Conservation (phyloP, 208 protist genomes). For the Leishmania tropica region DNA sequence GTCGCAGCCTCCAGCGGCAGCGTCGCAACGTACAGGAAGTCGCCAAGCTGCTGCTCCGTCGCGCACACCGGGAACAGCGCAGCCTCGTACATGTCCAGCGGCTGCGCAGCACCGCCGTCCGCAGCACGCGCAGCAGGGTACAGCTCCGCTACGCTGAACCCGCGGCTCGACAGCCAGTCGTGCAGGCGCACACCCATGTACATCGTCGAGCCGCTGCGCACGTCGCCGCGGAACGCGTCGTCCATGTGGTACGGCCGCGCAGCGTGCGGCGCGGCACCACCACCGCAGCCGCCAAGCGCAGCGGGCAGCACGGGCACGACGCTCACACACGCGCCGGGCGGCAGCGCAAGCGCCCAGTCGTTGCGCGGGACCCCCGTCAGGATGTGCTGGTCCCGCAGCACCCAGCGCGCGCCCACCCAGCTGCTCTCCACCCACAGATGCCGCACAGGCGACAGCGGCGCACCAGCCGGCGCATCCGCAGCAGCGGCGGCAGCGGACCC, state of each 20-base stretch:
- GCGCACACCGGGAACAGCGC: slow-evolving; percentile 42
- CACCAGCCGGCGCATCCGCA: neutral
- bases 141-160: slow-evolving; percentile 27
- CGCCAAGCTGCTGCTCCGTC: slow-evolving; percentile 31
- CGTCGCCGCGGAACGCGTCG: slow-evolving; percentile 40
- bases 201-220: slow-evolving; percentile 17
- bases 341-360: slow-evolving; percentile 43
- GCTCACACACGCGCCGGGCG: slow-evolving; percentile 32
- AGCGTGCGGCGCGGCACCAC: slow-evolving; percentile 14
- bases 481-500: slow-evolving; percentile 7
- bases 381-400: slow-evolving; percentile 32
- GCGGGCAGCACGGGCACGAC: slow-evolving; percentile 33
- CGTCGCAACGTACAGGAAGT: slow-evolving; percentile 33
- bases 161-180: slow-evolving; percentile 35
- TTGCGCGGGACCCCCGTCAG: slow-evolving; percentile 51
- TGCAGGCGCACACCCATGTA: slow-evolving; percentile 39
- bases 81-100: slow-evolving; percentile 38
- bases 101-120: neutral
- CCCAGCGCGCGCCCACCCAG: slow-evolving; percentile 34
- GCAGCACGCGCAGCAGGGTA: neutral
- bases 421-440: slow-evolving; percentile 57
- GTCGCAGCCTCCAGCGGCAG: slow-evolving; percentile 11
- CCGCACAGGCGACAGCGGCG: slow-evolving; percentile 1
- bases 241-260: slow-evolving; percentile 47
- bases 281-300: neutral